These are phyloP conservation scores for Scenedesmus sp. DNA, from an alignment of 163 green algal species.

Conservation along the genomic window DNA sequence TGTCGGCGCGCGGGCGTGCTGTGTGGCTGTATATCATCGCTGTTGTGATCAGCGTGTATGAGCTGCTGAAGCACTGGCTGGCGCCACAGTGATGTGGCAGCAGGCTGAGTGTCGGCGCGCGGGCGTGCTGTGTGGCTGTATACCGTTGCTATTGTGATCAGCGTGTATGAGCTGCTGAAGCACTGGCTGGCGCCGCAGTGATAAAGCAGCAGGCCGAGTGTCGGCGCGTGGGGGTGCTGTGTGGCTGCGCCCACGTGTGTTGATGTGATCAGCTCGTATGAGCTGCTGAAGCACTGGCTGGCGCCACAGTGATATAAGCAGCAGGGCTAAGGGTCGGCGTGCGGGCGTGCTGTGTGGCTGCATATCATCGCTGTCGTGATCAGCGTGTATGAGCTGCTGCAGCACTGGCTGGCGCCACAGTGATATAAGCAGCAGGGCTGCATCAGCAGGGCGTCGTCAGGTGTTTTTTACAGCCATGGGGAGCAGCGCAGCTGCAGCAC, in stretches of 20 bases:
- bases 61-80: constrained; percentile 86
- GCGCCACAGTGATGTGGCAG: not conserved
- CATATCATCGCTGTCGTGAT: constrained; percentile 94
- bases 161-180: constrained; percentile 95
- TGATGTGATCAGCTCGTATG: constrained; percentile 94
- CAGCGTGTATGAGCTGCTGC: constrained; percentile 92
- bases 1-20: not conserved
- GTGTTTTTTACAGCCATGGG: not conserved
- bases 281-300: constrained; percentile 86
- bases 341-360: constrained; percentile 54
- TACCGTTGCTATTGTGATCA: constrained; percentile 66
- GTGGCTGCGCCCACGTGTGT: constrained; percentile 89
- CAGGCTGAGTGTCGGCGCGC: not conserved
- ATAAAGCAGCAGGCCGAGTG: not conserved
- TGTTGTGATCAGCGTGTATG: no score
- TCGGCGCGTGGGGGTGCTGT: not conserved
- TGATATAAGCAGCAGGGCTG: not conserved
- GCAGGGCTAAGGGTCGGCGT: not conserved
- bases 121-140: not conserved
- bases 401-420: constrained; percentile 59
- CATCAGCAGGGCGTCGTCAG: not conserved
- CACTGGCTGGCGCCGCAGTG: constrained; percentile 38
- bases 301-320: not conserved
- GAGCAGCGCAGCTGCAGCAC: not conserved
- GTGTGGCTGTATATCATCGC: not conserved